These are phyloP conservation scores for Chalaropsis thielavioides DNA, from an alignment of 2,329 filamentous ascomycete genomes.

Conservation along the genomic window DNA sequence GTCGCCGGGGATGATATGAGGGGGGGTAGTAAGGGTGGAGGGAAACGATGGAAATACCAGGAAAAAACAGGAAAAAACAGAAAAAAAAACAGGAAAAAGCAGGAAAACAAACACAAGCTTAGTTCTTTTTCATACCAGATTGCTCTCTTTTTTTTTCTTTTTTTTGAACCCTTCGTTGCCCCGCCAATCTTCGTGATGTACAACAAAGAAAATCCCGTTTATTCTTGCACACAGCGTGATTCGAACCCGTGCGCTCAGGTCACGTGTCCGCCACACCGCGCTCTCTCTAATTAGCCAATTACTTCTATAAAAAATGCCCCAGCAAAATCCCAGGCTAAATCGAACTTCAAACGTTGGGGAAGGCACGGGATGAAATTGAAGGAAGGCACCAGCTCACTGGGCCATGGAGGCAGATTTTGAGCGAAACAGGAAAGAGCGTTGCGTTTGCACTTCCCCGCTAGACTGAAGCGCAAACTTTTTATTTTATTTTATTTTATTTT, in stretches of 20 bases:
- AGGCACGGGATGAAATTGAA: not conserved
- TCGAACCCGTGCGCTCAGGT: not conserved
- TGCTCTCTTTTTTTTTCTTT: not conserved
- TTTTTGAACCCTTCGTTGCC: not conserved
- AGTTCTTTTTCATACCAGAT: not conserved
- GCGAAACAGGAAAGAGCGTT: not conserved
- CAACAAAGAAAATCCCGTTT: not conserved
- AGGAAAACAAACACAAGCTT: not conserved
- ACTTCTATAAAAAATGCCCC: not conserved
- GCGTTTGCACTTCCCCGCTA: not conserved
- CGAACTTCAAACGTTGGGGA: not conserved
- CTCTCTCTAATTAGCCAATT: not conserved
- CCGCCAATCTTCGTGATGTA: too few species aligned
- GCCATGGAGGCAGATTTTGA: not conserved
- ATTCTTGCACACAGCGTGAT: not conserved
- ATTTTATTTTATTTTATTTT: conserved; percentile 2
- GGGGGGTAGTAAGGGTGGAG: not conserved
- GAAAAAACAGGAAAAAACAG: not conserved
- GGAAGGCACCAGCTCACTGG: not conserved
- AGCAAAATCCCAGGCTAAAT: not conserved
- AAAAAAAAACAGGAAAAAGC: not conserved
- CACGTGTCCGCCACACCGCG: not conserved
- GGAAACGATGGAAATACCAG: not conserved
- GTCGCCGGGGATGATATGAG: conserved; percentile 43
- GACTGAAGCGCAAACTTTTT: not conserved